Evolutionary conservation across 371 early-diverging fungal genomes (phyloP).

Genomic region (Mucor sp.): DNA sequence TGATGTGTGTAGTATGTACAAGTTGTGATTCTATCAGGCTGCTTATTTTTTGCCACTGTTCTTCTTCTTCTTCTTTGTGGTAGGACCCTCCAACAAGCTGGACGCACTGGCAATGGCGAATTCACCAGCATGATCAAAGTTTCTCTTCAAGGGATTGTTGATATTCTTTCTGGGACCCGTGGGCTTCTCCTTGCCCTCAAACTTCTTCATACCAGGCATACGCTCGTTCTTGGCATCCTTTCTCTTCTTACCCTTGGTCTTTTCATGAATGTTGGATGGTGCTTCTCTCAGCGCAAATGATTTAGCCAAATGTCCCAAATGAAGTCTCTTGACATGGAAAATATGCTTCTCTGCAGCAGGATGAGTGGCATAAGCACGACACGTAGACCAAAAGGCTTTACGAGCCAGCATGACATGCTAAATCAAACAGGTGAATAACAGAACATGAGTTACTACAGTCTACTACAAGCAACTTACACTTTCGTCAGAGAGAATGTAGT

Average conservation of each 20-base stretch:
- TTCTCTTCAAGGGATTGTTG: constrained; percentile 32
- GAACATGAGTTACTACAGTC: not conserved
- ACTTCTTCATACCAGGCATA: constrained; percentile 37
- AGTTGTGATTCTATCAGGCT: not conserved
- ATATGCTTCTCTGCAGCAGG: constrained; percentile 77
- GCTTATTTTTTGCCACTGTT: not conserved
- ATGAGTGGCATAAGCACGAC: constrained; percentile 96
- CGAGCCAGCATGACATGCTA: constrained; percentile 69
- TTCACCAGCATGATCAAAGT: constrained; percentile 46
- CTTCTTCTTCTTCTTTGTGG: constrained; percentile 43
- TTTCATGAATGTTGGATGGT: constrained; percentile 66
- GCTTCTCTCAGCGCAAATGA: constrained; percentile 92
- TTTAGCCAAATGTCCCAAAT: constrained; percentile 96
- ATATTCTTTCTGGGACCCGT: constrained; percentile 33
- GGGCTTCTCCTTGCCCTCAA: constrained; percentile 29
- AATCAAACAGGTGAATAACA: not conserved
- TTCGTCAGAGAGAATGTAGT: constrained; percentile 51
- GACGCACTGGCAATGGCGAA: constrained; percentile 43
- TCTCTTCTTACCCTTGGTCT: constrained; percentile 46
- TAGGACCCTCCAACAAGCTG: constrained; percentile 30
- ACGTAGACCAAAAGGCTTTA: constrained; percentile 83
- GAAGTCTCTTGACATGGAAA: constrained; percentile 92
- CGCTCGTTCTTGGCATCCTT: constrained; percentile 51
- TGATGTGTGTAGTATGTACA: too few species aligned
- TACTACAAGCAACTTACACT: constrained; percentile 43